phyloP scores from a whole-genome alignment of 345 rosid species.

The Boechera stricta region DNA sequence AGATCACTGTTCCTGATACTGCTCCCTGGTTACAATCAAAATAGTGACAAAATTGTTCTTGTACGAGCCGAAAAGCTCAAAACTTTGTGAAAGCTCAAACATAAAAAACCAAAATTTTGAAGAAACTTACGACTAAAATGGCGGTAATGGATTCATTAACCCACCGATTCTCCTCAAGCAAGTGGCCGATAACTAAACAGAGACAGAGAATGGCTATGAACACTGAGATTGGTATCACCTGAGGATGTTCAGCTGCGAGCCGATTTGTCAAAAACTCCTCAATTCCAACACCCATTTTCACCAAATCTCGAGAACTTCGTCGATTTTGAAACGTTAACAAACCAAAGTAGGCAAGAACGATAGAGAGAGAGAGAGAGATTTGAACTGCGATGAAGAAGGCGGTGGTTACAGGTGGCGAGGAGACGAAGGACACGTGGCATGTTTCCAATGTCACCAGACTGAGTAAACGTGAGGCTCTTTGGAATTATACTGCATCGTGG shows the following conservation, averaged over 20 bases:
- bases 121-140: conserved; percentile 64
- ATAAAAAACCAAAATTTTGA: neutral
- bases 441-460: conserved; percentile 12
- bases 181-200: conserved; percentile 78
- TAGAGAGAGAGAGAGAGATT: conserved; percentile 25
- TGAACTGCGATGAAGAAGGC: conserved; percentile 40
- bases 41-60: neutral
- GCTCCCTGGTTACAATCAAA: conserved; percentile 57
- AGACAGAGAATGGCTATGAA: conserved; percentile 81
- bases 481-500: neutral
- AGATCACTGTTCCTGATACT: conserved; percentile 61
- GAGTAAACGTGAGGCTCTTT: conserved; percentile 12
- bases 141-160: conserved; percentile 92
- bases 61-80: neutral
- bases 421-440: conserved; percentile 11
- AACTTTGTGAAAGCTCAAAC: neutral
- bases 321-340: neutral
- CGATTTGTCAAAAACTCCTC: conserved; percentile 22
- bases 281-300: conserved; percentile 35
- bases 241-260: conserved; percentile 49
- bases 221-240: conserved; percentile 74
- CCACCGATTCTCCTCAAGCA: conserved; percentile 89
- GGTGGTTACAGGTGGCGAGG: conserved; percentile 42
- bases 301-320: neutral
- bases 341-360: conserved; percentile 10